Evolutionary conservation across 164 flowering plant genomes (phyloP), one percentile per base, ranked within the genome.

Genomic region (Liriodendron chinense): DNA sequence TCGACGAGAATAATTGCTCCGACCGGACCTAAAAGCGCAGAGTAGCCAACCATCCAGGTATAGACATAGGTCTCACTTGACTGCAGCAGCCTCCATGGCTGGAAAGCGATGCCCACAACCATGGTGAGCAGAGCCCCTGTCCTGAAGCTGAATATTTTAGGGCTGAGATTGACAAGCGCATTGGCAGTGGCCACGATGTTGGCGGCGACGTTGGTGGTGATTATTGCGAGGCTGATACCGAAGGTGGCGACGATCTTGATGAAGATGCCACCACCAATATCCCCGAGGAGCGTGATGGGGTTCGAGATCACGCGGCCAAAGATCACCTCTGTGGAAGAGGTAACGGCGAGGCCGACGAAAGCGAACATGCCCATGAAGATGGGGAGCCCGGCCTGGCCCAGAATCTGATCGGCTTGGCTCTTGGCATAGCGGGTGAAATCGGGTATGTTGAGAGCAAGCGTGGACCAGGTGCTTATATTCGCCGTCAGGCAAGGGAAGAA

Each of bases 101-200:
- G 98, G 72, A 83, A 93, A 5, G 84, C 89, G 13, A 93, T 85
- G n/a, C 98, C 97, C 0, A 95, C 84, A 77, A 92, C 56, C 0
- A 97, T 96, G 0, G 99, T 92, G 0, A 95, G 65, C n/a, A 95
- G 80, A 26, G 97, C 94, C n/a, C 98, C 98, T 74, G 82, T 85
- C 64, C 87, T 69, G 68, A 93, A 95, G 1, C 87, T 93, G 87
- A 93, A 95, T 18, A 18, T 71, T 1, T 89, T 78, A 2, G 99
- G 99, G 74, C 87, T 88, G 21, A 93, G 90, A 83, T 95, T 93
- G 59, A 88, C 94, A 0, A 95, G 88, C 0, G 96, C 98, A 68
- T 93, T 95, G 0, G 99, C 99, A 0, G 98, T 98, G 4, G 98
- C 98, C 2, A 95, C 99, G 1, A 93, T 90, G 70, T 95, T 95